Conservation (phyloP, 805 yeast species). For the Komagataella ulmi region DNA sequence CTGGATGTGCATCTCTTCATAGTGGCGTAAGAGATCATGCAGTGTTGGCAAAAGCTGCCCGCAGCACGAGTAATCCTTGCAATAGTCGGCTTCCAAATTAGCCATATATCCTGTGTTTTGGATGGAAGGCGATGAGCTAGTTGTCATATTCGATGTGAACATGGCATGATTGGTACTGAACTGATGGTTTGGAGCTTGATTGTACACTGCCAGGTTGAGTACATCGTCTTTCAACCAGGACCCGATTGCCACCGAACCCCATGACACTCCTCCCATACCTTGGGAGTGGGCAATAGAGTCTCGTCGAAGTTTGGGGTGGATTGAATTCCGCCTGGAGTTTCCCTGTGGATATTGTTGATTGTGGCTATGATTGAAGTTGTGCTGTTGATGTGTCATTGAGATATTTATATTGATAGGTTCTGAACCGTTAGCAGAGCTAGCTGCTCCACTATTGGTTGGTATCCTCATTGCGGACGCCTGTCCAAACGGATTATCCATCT, state of each 20-base stretch:
- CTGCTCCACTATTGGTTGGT: neutral
- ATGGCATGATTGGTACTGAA: slow-evolving; percentile 6
- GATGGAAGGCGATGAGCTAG: slow-evolving; percentile 41
- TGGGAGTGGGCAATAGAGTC: slow-evolving; percentile 93
- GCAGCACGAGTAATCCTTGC: slow-evolving; percentile 94
- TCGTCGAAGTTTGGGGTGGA: slow-evolving; percentile 52
- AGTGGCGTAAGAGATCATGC: slow-evolving; percentile 87
- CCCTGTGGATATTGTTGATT: neutral
- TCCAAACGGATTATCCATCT: neutral
- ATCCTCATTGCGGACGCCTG: neutral
- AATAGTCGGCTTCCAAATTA: slow-evolving; percentile 87
- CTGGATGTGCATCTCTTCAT: slow-evolving; percentile 88
- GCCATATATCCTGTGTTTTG: slow-evolving; percentile 68
- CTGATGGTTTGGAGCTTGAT: slow-evolving; percentile 4
- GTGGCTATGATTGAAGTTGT: neutral
- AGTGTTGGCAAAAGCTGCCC: slow-evolving; percentile 85
- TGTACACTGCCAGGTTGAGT: slow-evolving; percentile 30
- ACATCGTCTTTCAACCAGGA: slow-evolving; percentile 94
- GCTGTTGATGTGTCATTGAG: neutral
- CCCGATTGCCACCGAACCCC: slow-evolving; percentile 94
- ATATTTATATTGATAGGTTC: neutral
- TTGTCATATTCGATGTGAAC: slow-evolving; percentile 1
- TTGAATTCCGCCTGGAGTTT: slow-evolving; percentile 19
- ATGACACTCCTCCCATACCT: slow-evolving; percentile 95
- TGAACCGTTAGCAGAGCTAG: neutral